Evolutionary conservation across 192 early-diverging fungal species (phyloP), one percentile per base, ranked within the genome.

Genomic region (Backusella parvicylindrica): DNA sequence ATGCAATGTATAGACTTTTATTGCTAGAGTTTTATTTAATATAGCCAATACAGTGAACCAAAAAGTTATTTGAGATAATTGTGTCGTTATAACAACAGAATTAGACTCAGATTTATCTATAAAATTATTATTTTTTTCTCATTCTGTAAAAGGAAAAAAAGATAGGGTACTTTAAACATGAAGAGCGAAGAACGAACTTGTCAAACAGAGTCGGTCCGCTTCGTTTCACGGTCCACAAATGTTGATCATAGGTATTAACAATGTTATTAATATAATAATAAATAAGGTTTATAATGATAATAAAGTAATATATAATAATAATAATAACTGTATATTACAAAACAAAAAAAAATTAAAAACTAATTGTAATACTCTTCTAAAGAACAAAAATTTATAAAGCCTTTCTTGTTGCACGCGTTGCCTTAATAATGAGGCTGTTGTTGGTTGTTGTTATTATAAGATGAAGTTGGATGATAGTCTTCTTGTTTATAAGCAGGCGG

Each of bases 401-500:
- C 32, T 33, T 66, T 33, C 16, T 66, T n/a, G 7, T 12, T 35
- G 12, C 21, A 68, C 32, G 32, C 32, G 32, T 68, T 33, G 6
- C 35, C 23, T 36, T 33, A 13, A 68, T 68, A 38, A 38, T 68
- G 53, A 4, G 53, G 53, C 23, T 60, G 53, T 23, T 68, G 36
- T 33, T 65, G 64, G 9, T 65, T 65, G 9, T 65, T 65, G 33
- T 70, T 6, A 18, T 70, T 28, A 60, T 60, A 13, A 60, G 53
- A 60, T 28, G 53, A 23, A 60, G 68, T 37, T 41, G 37, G n/a
- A 13, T 18, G 28, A 23, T 41, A 16, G 12, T 16, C 41, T 28
- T 70, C 68, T 23, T 35, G 21, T 70, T 70, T 70, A 43, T 70
- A 70, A 70, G 26, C 37, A 38, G 68, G 68, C 47, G 68, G 68